Evolutionary conservation across 345 rosid species (phyloP).

Genomic region (Citrus hindsii): DNA sequence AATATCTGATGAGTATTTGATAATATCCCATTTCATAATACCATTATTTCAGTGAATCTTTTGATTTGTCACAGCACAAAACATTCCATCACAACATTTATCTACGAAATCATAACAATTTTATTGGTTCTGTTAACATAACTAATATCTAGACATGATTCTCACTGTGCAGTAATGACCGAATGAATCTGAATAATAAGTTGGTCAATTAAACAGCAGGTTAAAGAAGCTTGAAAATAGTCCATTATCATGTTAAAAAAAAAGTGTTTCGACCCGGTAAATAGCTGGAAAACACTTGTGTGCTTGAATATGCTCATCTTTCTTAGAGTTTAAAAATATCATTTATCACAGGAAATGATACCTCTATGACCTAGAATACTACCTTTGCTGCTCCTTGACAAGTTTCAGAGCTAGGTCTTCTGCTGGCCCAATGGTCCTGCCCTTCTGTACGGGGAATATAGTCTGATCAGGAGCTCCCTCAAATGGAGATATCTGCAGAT

Average conservation of each 20-base stretch:
- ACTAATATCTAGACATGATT: neutral
- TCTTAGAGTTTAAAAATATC: neutral
- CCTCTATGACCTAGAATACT: neutral
- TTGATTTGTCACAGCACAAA: too few relatives aligned
- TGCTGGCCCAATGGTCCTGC: conserved; percentile 55
- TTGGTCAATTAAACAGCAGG: neutral
- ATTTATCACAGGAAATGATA: neutral
- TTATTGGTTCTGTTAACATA: neutral
- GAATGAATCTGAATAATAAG: neutral
- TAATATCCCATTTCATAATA: too few relatives aligned
- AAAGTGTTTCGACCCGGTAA: too few relatives aligned
- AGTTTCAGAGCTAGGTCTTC: conserved; percentile 59
- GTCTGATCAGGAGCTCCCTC: conserved; percentile 86
- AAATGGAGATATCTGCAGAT: conserved; percentile 64
- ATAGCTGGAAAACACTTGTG: neutral
- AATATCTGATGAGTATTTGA: too few relatives aligned
- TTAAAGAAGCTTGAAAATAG: neutral
- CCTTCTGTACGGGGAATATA: conserved; percentile 55
- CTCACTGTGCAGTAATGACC: neutral
- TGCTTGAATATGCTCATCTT: neutral
- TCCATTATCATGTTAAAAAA: neutral
- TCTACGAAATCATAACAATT: too few relatives aligned
- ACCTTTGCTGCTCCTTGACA: conserved; percentile 83
- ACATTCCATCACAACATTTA: too few relatives aligned
- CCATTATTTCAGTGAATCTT: too few relatives aligned